Evolutionary conservation across 331 rosid genomes (phyloP), one percentile per base, ranked within the genome.

Genomic region (Cydonia oblonga): DNA sequence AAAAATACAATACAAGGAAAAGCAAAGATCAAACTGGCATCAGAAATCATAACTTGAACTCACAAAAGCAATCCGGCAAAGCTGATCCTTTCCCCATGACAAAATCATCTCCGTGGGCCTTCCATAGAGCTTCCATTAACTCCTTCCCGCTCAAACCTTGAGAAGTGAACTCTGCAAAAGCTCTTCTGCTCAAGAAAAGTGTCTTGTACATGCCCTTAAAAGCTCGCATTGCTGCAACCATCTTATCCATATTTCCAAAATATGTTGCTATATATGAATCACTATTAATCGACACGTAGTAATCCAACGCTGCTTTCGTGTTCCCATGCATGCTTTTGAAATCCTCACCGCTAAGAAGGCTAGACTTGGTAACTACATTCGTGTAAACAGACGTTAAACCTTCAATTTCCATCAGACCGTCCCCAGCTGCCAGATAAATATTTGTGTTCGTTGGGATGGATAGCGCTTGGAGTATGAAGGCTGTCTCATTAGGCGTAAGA

Each of bases 211-310:
- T 66, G 16, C 96, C 92, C 4, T 86, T 84, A 70, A 76, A 81
- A 44, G 91, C 89, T 77, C 97, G 81, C 97, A 91, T 93, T 30
- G 98, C 98, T 26, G 95, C 82, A 60, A 93, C 98, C 96, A 93
- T 93, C 90, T 93, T 93, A 69, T 91, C 98, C 98, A 91, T 93
- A 81, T 93, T 93, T 49, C 98, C 97, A 70, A 90, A 91, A 76
- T 89, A 91, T 15, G 96, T 91, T 68, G 97, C 96, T 13, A 91
- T 57, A 69, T 91, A 91, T 0, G 90, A 91, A 85, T 93, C 97
- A 74, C 98, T 93, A 56, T 87, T 82, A 5, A 91, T 87, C 19
- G 97, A 93, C 25, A 93, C 89, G 35, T 83, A 86, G 68, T 93
- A 90, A 78, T 93, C 98, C 88, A 93, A 76, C 11, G 97, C 98